Evolutionary conservation across 2,329 filamentous ascomycete species (phyloP).

Genomic region (Fusarium temperatum): DNA sequence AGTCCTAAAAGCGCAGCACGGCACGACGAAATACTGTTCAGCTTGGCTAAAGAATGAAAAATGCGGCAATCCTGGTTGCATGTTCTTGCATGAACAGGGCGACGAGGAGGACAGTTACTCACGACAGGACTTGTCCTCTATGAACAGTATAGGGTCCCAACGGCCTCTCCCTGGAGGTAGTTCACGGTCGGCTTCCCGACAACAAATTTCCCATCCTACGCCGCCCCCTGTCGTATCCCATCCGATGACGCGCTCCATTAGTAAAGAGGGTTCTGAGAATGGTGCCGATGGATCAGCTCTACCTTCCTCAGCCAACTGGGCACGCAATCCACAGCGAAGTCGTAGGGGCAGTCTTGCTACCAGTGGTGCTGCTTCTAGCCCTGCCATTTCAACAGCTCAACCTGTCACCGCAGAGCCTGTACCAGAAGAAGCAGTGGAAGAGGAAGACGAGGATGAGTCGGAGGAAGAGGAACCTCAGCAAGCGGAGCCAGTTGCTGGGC

Average conservation of each 20-base stretch:
- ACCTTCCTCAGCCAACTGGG: slow-evolving; percentile 94
- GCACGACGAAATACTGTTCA: slow-evolving; percentile 98
- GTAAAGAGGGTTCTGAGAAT: slow-evolving; percentile 77
- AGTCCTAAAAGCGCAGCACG: slow-evolving; percentile 78
- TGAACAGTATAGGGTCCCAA: slow-evolving; percentile 89
- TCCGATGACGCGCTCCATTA: slow-evolving; percentile 78
- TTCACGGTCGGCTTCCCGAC: slow-evolving; percentile 63
- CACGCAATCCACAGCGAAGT: slow-evolving; percentile 73
- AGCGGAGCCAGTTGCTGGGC: slow-evolving; percentile 42
- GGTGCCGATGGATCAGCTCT: slow-evolving; percentile 87
- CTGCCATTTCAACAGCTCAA: slow-evolving; percentile 71
- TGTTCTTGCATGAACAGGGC: slow-evolving; percentile 98
- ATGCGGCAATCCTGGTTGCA: slow-evolving; percentile 95
- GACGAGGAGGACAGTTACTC: slow-evolving; percentile 98
- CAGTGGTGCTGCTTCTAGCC: slow-evolving; percentile 83
- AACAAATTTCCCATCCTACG: slow-evolving; percentile 53
- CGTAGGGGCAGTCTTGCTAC: slow-evolving; percentile 82
- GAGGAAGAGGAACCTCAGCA: slow-evolving; percentile 32
- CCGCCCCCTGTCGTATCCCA: slow-evolving; percentile 58
- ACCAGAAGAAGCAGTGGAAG: slow-evolving; percentile 53
- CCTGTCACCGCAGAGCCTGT: slow-evolving; percentile 62
- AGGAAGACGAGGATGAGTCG: slow-evolving; percentile 34
- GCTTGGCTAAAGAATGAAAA: slow-evolving; percentile 94
- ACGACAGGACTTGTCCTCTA: slow-evolving; percentile 90
- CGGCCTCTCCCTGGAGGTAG: slow-evolving; percentile 67